Evolutionary conservation across 1,139 yeast species (phyloP), one percentile per base, ranked within the genome.

Genomic region (Yamadazyma songkhlaensis): DNA sequence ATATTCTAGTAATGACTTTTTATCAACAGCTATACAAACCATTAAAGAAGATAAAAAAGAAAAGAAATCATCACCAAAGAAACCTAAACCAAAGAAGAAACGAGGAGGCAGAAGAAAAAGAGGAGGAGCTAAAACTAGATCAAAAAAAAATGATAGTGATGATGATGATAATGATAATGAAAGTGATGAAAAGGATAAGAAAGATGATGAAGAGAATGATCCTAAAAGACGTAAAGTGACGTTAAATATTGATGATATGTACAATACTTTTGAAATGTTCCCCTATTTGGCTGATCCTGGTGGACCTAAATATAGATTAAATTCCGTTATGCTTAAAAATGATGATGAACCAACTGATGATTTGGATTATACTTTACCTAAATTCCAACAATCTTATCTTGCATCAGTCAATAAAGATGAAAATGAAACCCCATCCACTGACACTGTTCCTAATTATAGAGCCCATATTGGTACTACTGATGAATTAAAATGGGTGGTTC

Each of bases 231-330:
- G 45, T 57, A 63, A 38, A 60, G 45, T 71, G 12, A 75, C 77
- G 0, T 58, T 84, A 35, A 77, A 82, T 6, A 72, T 79, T 40
- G 87, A 82, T 45, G 92, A 84, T 55, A 54, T 84, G 54, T 71
- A 70, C 51, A 81, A 83, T 45, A 74, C 89, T 0, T 64, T 84
- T 24, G 78, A 71, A 39, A 68, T 81, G 54, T 73, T 74, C 38
- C 94, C 94, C 2, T 83, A 79, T 55, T 56, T 83, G 39, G 69
- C 81, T 8, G 89, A 84, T 48, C 83, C 86, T 6, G 69, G 77
- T 44, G 88, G 89, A 3, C 77, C 88, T 1, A 60, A 68, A 34
- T 64, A 67, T 34, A 64, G 81, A 45, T 58, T 84, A 29, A 60
- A 75, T 22, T 67, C 72, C 39, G 78, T 75, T 12, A 64, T 74